Conservation (phyloP, 176 grass and related monocot species). For the Secale cereale region DNA sequence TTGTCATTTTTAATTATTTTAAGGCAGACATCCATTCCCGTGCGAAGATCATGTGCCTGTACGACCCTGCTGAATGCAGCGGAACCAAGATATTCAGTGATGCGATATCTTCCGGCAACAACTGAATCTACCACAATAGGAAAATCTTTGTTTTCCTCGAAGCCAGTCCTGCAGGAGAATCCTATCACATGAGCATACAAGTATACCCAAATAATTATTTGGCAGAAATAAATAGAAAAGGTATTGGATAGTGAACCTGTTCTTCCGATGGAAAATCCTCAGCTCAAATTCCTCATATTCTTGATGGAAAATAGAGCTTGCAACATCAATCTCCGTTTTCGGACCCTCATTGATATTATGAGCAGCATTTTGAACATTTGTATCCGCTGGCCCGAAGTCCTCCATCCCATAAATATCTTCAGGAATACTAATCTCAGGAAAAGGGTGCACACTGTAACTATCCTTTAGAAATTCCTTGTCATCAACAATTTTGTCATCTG, state of each 20-base stretch:
- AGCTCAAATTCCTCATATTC: conserved; percentile 89
- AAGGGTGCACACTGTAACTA: conserved; percentile 48
- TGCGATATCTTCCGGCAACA: conserved; percentile 87
- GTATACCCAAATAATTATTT: conserved; percentile 27
- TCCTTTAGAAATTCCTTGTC: conserved; percentile 52
- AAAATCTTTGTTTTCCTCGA: conserved; percentile 99
- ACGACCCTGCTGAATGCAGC: conserved; percentile 94
- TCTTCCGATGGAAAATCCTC: conserved; percentile 89
- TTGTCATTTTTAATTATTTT: conserved; percentile 99
- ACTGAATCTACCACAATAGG: conserved; percentile 83
- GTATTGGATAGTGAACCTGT: conserved; percentile 40
- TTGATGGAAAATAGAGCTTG: conserved; percentile 48
- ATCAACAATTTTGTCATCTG: conserved; percentile 35
- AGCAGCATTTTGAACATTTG: conserved; percentile 13
- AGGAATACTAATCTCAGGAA: conserved; percentile 38
- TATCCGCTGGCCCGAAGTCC: conserved; percentile 25
- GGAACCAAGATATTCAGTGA: conserved; percentile 92
- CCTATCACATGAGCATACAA: conserved; percentile 48
- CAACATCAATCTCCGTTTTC: conserved; percentile 47
- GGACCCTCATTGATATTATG: conserved; percentile 40
- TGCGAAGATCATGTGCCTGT: conserved; percentile 73
- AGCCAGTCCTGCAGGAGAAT: conserved; percentile 82
- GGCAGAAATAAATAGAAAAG: conserved; percentile 18
- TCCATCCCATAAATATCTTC: conserved; percentile 50
- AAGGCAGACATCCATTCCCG: conserved; percentile 84